Evolutionary conservation across 2,329 filamentous ascomycete genomes (phyloP).

Genomic region (Cladophialophora carrionii): DNA sequence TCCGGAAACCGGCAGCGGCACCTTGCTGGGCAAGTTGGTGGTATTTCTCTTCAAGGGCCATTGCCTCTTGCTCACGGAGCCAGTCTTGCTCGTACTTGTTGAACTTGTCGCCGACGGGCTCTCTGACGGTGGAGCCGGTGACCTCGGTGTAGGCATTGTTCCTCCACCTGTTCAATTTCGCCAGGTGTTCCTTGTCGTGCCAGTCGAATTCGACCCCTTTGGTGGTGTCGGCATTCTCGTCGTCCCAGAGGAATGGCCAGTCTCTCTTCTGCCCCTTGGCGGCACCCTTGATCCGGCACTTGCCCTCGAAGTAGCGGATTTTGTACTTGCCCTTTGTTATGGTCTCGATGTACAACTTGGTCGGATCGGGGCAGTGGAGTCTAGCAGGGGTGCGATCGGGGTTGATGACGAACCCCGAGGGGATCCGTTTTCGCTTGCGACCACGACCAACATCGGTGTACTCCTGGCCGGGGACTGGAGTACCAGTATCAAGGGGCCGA

Average conservation of each 20-base stretch:
- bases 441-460: conserved; percentile 5
- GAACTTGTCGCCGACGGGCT: conserved; percentile 1
- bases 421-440: not conserved
- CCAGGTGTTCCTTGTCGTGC: conserved; percentile 19
- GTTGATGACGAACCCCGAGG: conserved; percentile 16
- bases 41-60: conserved; percentile 21
- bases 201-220: conserved; percentile 29
- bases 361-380: conserved; percentile 12
- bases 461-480: not conserved
- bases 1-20: not conserved
- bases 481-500: not conserved
- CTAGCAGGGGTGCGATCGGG: not conserved
- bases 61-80: conserved; percentile 20
- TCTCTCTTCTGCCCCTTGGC: not conserved
- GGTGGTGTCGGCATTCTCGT: not conserved
- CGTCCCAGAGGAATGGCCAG: conserved; percentile 11
- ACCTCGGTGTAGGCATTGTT: conserved; percentile 1
- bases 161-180: conserved; percentile 25
- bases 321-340: conserved; percentile 25
- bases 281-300: too few relatives aligned
- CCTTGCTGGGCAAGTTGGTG: not conserved
- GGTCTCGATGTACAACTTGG: conserved; percentile 26
- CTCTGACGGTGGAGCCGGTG: not conserved
- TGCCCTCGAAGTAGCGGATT: conserved; percentile 5
- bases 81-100: conserved; percentile 41